Base-by-base conservation (phyloP, 192 early-diverging fungal genomes). In the Podila epicladia region DNA sequence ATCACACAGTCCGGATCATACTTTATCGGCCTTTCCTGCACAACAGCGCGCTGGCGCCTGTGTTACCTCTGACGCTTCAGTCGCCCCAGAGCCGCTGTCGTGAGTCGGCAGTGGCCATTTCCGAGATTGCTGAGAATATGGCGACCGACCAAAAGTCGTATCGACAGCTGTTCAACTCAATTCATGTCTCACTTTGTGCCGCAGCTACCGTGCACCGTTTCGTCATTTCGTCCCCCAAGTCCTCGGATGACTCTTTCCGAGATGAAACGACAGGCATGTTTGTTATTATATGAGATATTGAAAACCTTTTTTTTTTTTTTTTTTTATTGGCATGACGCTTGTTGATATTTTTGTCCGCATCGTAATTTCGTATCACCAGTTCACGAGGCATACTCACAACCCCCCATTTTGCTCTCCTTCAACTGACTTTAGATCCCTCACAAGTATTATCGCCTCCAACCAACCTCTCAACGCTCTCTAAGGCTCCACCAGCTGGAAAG, bases 161-260 rank as follows among this genome's bases (percentile, higher is more conserved):
- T 51, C 65, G 77, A 59, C 70, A 80, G 19, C 41, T 80, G 7
- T 73, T 80, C 50, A 80, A 80, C 55, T 69, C 77, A 9, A 69
- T 80, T 26, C 77, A 80, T 31, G 24, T 73, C 29, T 80, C 77
- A 0, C 62, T 80, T 2, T 80, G 77, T 53, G 71, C 77, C 0
- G 77, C 77, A 7, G 77, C 77, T 4, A 80, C 77, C 2, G 38
- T 80, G 7, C 77, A 73, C 62, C 65, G 77, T n/a, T 73, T 80
- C 15, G 62, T 65, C 22, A 69, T 80, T 28, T 45, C 63, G 5
- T 72, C 77, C 5, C 59, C 77, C 19, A 67, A 64, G 31, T 3
- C 65, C 3, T 29, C 28, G 4, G 33, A 60, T 0, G 38, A 50
- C 31, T 20, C 63, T 2, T 62, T 20, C 29, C 58, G 61, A 5